These are phyloP conservation scores for Beauveria asiatica DNA, from an alignment of 2,329 filamentous ascomycete genomes.

Conservation along the genomic window DNA sequence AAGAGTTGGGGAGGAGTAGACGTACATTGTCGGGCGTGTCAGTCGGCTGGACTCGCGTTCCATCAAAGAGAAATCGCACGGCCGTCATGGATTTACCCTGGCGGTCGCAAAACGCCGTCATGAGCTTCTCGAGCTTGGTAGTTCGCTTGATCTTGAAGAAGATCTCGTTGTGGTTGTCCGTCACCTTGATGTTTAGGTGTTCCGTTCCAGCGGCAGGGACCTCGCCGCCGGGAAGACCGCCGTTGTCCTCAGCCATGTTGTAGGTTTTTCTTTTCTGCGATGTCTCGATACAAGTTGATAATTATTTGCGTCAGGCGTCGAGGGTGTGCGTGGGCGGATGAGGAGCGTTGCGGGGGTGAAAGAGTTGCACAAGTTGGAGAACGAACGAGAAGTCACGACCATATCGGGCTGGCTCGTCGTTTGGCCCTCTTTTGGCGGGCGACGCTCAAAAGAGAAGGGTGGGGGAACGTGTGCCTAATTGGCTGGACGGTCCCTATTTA, in stretches of 20 bases:
- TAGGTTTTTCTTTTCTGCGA: not conserved
- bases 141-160: conserved; percentile 99
- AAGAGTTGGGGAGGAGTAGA: conserved; percentile 18
- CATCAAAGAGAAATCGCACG: conserved; percentile 93
- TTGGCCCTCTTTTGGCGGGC: not conserved
- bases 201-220: conserved; percentile 49
- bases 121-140: conserved; percentile 92
- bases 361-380: not conserved
- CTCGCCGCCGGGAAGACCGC: conserved; percentile 35
- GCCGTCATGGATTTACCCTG: conserved; percentile 80
- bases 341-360: not conserved
- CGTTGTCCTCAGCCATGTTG: conserved; percentile 45
- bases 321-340: not conserved
- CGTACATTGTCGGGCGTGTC: conserved; percentile 90
- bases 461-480: conserved; percentile 1
- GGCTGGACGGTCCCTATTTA: not conserved
- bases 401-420: conserved; percentile 1
- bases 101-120: conserved; percentile 95
- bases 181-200: conserved; percentile 98
- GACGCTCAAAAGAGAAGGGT: not conserved
- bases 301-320: not conserved
- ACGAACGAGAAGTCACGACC: not conserved
- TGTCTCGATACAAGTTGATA: not conserved
- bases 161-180: conserved; percentile 98
- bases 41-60: conserved; percentile 78